Evolutionary conservation across 2,329 filamentous ascomycete genomes (phyloP).

Genomic region (Thelonectria discophora): DNA sequence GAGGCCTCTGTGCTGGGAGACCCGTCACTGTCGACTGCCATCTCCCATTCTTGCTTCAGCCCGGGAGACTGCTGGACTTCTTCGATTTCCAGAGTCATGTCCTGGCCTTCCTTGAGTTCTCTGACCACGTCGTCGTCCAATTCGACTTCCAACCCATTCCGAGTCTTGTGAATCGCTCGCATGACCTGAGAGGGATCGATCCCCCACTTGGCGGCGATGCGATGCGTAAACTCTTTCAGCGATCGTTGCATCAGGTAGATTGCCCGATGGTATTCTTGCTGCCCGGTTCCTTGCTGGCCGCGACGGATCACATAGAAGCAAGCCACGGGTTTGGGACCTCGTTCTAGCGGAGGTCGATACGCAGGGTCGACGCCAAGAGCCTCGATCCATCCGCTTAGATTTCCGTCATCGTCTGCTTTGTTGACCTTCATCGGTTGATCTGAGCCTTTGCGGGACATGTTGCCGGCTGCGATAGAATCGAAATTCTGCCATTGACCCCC

Average conservation of each 20-base stretch:
- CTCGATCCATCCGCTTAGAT: slow-evolving; percentile 85
- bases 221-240: slow-evolving; percentile 75
- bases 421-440: slow-evolving; percentile 63
- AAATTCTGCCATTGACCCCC: slow-evolving; percentile 65
- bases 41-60: slow-evolving; percentile 69
- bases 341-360: slow-evolving; percentile 82
- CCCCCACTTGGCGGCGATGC: slow-evolving; percentile 81
- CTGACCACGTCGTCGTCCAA: slow-evolving; percentile 90
- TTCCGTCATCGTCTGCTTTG: slow-evolving; percentile 68
- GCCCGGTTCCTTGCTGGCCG: slow-evolving; percentile 58
- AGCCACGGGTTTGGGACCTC: slow-evolving; percentile 75
- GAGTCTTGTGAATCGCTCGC: slow-evolving; percentile 76
- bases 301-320: slow-evolving; percentile 83
- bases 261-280: slow-evolving; percentile 78
- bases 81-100: slow-evolving; percentile 79
- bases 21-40: slow-evolving; percentile 62
- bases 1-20: slow-evolving; percentile 22
- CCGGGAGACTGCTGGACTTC: slow-evolving; percentile 48
- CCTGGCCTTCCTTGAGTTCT: slow-evolving; percentile 87
- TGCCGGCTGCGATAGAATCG: slow-evolving; percentile 61
- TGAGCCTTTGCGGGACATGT: slow-evolving; percentile 57
- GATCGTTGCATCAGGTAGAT: slow-evolving; percentile 85
- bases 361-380: slow-evolving; percentile 87
- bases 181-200: slow-evolving; percentile 77
- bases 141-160: slow-evolving; percentile 81